A percentile compares a stretch with the other conserved stretches of the same genome.
Evolutionary conservation across 352 stramenopile genomes (phyloP).

Genomic region (Phytophthora chlamydospora): DNA sequence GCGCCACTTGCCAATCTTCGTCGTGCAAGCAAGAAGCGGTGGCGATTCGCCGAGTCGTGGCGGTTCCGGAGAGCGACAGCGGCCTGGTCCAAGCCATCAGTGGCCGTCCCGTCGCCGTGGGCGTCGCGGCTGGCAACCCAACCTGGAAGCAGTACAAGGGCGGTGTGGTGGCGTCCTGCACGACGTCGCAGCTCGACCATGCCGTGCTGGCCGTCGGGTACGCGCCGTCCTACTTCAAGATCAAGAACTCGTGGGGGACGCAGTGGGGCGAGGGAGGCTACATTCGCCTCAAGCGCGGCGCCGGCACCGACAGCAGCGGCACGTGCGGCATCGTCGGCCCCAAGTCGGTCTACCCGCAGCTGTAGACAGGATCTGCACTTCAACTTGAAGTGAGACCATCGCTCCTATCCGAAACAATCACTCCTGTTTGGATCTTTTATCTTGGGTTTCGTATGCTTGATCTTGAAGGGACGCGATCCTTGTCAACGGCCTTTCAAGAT

Average conservation of each 20-base stretch:
- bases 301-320: conserved; percentile 36
- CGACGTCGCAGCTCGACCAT: conserved; percentile 95
- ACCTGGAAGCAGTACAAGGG: conserved; percentile 98
- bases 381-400: conserved; percentile 16
- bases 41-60: conserved; percentile 55
- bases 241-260: conserved; percentile 98
- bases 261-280: conserved; percentile 94
- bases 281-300: conserved; percentile 92
- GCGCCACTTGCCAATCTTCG: conserved; percentile 32
- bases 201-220: conserved; percentile 98
- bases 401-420: conserved; percentile 6
- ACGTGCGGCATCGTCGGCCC: conserved; percentile 62
- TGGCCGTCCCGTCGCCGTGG: conserved; percentile 93
- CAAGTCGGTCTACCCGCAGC: conserved; percentile 65
- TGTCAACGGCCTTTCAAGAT: conserved; percentile 2
- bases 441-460: conserved; percentile 24
- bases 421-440: conserved; percentile 25
- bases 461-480: conserved; percentile 30
- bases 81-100: conserved; percentile 88
- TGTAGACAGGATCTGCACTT: conserved; percentile 35
- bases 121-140: conserved; percentile 94
- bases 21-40: conserved; percentile 43
- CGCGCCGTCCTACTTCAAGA: conserved; percentile 90
- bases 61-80: conserved; percentile 73
- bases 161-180: conserved; percentile 88